Evolutionary conservation across 2,329 filamentous ascomycete species (phyloP).

Genomic region (Paraconiothyrium sp.): DNA sequence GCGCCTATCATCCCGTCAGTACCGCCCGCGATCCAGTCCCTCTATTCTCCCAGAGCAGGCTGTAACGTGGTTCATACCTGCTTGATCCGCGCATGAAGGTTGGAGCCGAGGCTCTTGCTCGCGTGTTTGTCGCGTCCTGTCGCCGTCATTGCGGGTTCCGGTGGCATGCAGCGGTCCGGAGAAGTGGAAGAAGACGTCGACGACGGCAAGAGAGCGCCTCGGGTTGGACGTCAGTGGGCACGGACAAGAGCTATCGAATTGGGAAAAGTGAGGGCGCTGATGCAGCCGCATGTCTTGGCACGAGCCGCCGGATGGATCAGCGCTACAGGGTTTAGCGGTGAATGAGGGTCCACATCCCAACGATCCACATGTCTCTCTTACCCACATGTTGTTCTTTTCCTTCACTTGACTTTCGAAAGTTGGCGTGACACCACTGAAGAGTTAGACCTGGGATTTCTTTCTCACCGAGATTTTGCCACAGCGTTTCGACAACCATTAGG

Average conservation of each 20-base stretch:
- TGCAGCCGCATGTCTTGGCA: slow-evolving; percentile 40
- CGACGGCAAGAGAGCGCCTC: slow-evolving; percentile 14
- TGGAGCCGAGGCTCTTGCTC: slow-evolving; percentile 68
- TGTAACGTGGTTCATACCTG: slow-evolving; percentile 62
- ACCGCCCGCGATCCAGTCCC: slow-evolving; percentile 4
- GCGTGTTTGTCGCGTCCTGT: slow-evolving; percentile 61
- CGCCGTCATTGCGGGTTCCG: slow-evolving; percentile 26
- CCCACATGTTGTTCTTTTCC: slow-evolving; percentile 1
- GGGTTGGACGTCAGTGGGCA: slow-evolving; percentile 18
- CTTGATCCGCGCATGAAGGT: slow-evolving; percentile 72
- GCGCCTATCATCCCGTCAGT: slow-evolving; percentile 67
- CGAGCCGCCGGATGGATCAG: slow-evolving; percentile 14
- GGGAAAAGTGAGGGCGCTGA: slow-evolving; percentile 15
- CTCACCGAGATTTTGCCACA: too few relatives aligned
- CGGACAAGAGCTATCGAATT: slow-evolving; percentile 11
- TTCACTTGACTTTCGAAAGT: slow-evolving; percentile 7
- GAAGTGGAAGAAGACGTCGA: slow-evolving; percentile 15
- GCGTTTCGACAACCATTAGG: neutral
- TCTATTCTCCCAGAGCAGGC: slow-evolving; percentile 1
- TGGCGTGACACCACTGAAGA: neutral
- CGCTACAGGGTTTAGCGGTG: slow-evolving; percentile 14
- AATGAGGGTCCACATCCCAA: slow-evolving; percentile 8
- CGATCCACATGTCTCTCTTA: neutral
- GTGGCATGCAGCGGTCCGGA: slow-evolving; percentile 27
- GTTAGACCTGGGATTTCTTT: neutral